Percentiles rank a stretch among this genome's conserved stretches.
phyloP scores from a whole-genome alignment of 768 basidiomycete species.

The Mycena pura region DNA sequence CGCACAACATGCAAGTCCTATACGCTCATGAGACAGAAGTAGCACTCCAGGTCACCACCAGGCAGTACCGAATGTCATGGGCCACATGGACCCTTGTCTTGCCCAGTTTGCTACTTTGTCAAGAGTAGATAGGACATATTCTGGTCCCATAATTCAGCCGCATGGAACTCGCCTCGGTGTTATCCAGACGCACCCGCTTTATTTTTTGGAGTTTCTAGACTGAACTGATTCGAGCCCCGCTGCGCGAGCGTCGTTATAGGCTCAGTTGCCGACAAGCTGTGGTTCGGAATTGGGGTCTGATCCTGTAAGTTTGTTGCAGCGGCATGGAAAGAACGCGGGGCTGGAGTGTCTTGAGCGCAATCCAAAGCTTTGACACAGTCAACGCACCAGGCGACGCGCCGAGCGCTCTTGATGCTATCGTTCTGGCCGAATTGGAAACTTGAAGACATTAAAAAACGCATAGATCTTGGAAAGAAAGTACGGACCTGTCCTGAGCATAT shows the following conservation, averaged over 20 bases:
- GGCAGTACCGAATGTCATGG: constrained; percentile 89
- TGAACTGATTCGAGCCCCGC: constrained; percentile 81
- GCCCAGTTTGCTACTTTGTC: constrained; percentile 99
- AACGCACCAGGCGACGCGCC: constrained; percentile 39
- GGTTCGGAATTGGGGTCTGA: constrained; percentile 43
- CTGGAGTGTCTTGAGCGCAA: constrained; percentile 34
- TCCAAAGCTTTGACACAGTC: neutral
- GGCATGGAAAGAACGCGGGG: constrained; percentile 62
- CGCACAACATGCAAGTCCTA: constrained; percentile 97
- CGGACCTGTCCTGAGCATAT: constrained; percentile 26
- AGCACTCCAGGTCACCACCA: neutral
- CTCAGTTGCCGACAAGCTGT: constrained; percentile 53
- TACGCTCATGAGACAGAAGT: constrained; percentile 10
- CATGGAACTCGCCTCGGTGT: neutral
- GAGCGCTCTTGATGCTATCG: constrained; percentile 52
- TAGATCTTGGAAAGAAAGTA: neutral
- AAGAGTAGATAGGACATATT: constrained; percentile 94
- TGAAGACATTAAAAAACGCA: neutral
- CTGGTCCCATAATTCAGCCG: constrained; percentile 47
- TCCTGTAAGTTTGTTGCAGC: constrained; percentile 50
- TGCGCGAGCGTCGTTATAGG: constrained; percentile 78
- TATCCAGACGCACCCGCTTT: constrained; percentile 69
- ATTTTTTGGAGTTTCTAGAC: constrained; percentile 88
- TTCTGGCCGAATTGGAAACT: constrained; percentile 47
- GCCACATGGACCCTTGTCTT: constrained; percentile 98